phyloP scores from a whole-genome alignment of 2,329 filamentous ascomycete species.

The Fusarium domesticum region DNA sequence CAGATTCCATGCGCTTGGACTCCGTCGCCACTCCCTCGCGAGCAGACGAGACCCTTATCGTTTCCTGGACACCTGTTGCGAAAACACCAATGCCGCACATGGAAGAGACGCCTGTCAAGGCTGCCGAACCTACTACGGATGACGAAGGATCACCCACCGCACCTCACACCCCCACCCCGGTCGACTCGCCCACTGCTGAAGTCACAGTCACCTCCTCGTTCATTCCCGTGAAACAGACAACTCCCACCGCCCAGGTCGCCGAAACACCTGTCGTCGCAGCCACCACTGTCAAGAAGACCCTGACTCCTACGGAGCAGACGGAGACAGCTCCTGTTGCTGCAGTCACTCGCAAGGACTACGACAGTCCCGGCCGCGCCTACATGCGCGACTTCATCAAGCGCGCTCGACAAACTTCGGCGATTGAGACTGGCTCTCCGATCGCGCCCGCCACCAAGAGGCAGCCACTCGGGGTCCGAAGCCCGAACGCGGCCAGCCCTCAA shows the following conservation, averaged over 20 bases:
- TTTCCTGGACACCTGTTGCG: constrained; percentile 2
- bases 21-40: too few relatives aligned
- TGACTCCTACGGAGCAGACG: not conserved
- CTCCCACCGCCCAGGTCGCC: constrained; percentile 7
- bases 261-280: constrained; percentile 3
- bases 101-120: not conserved
- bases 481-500: constrained; percentile 34
- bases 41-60: not conserved
- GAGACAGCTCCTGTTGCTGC: constrained; percentile 5
- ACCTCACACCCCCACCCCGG: not conserved
- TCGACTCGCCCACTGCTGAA: not conserved
- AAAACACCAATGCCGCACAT: not conserved
- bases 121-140: not conserved
- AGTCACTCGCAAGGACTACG: constrained; percentile 21
- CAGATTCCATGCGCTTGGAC: too few relatives aligned
- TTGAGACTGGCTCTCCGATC: constrained; percentile 34
- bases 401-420: constrained; percentile 30
- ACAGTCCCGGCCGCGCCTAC: constrained; percentile 36
- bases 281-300: constrained; percentile 2
- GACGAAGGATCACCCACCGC: not conserved
- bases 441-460: constrained; percentile 25
- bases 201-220: constrained; percentile 22
- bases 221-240: constrained; percentile 27
- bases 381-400: constrained; percentile 37
- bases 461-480: constrained; percentile 36